Evolutionary conservation across 164 flowering plant species (phyloP), one percentile per base, ranked within the genome.

Genomic region (Liquidambar formosana): DNA sequence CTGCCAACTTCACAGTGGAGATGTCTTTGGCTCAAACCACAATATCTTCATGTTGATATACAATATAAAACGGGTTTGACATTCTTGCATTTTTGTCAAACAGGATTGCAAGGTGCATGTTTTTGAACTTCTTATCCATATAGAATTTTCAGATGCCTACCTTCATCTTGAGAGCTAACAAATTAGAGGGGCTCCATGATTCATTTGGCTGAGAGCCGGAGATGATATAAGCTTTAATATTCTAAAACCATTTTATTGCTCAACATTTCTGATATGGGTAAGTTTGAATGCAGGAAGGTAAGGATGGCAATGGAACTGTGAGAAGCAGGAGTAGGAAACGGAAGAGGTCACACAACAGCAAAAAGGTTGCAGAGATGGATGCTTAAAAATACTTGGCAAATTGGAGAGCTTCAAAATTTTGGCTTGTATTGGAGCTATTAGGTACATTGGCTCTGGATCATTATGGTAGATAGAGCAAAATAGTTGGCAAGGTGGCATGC

Each of bases 241-340:
- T 23, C 1, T 19, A 1, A 21, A 69, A 46, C 16, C 21, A 23
- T 61, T 33, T 51, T n/a, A 62, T 15, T 33, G 59, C 52, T 57
- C 49, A n/a, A 23, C n/a, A 41, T 14, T 53, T 44, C 28, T 18
- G 47, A 49, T 33, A 19, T 61, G 41, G 61, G 6, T 12, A 9
- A 15, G 43, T 62, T 52, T 48, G 21, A 57, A 60, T 69, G 71
- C 82, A 82, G 84, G 81, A 72, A 71, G 56, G 9, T 44, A 67
- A 65, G 8, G 75, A 22, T 62, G 73, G 16, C 16, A 61, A 68
- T 5, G 59, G 46, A 45, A 53, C 66, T 14, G 38, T 52, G 44
- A 77, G 71, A 62, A 80, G 64, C 58, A 76, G 83, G 66, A 73
- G 70, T 56, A 78, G 79, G 66, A 81, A 79, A 59, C 64, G 84